Evolutionary conservation across 139 green algal genomes (phyloP), one percentile per base, ranked within the genome.

Genomic region (Auxenochlorella pyrenoidosa): DNA sequence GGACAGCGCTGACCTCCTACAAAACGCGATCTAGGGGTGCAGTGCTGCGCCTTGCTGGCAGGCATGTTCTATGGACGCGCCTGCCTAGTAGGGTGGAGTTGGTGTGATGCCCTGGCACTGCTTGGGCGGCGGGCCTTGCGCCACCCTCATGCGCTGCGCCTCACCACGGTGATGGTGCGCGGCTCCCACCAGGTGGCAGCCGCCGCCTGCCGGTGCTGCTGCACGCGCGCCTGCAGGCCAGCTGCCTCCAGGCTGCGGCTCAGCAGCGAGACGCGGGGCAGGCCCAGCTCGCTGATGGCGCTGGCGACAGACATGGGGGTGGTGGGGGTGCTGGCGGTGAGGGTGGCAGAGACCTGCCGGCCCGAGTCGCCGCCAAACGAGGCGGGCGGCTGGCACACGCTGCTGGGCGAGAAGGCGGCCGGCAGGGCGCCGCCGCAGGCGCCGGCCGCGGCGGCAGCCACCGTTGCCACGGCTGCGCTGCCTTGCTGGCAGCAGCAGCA

Each of bases 221-320:
- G 44, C 44, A 30, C 6, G 44, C 75, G 75, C 15, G 43, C 41
- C 13, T 38, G 78, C 34, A 84, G 78, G 54, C 78, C 78, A 6
- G 78, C 78, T 10, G 54, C 54, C 78, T 84, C 78, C 34, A 84
- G 78, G 78, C 78, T 84, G 24, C 51, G 51, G 34, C 54, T 72
- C 54, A 84, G 78, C 36, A 84, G 78, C 3, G 78, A 84, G 34
- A 60, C n/a, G 36, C 78, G 78, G 78, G 43, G 77, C 21, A 5
- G 41, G 19, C 30, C 13, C 26, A 32, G 63, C 63, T 15, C 5
- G 28, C 4, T 12, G 13, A 6, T 26, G 3, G 2, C 75, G 36
- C 41, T 63, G 43, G 75, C n/a, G 4, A 44, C 4, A 38, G 43
- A 24, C 12, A 44, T 65, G 26, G 43, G 75, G 3, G 75, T 81